Base-by-base conservation (phyloP, 345 rosid species). In the Eucalyptus sideroxylon region DNA sequence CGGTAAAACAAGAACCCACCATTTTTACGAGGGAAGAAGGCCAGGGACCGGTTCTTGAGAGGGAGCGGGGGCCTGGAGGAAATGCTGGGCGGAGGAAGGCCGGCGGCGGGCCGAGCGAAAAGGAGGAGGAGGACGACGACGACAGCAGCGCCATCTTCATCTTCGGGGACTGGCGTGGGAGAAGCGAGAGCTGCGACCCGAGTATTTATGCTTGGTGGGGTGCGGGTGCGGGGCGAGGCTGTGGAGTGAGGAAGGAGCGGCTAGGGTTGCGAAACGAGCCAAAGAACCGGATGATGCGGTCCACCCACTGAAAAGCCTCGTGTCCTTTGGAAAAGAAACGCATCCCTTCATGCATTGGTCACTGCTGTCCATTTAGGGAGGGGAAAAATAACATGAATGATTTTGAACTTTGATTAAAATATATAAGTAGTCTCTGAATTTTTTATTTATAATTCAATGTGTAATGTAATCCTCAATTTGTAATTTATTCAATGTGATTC, bases 381-480 rank as follows among this genome's bases (percentile, higher is more conserved):
- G 10, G 10, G 1, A 23, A 53, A 16, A 50, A 50, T 50, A 8
- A 6, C 19, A 50, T 0, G 0, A 50, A 50, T 50, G 0, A 15
- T 16, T 50, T 6, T 1, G 0, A 50, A 50, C 0, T 50, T 50
- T 50, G 0, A 50, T 2, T 50, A 50, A 6, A 2, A 50, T 50
- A 16, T 0, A 50, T 0, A 50, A 50, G 1, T 50, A 6, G 0
- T 50, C 0, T 3, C 0, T 16, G 1, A 50, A 16, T 16, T 50
- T 50, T 50, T 50, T 50, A 50, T 50, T 16, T 50, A 0, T 16
- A 50, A 50, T 50, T 50, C 3, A 50, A 50, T 0, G 1, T 50
- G 0, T 0, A 0, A 50, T 50, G 17, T 16, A 16, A 50, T 50
- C 2, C 3, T 0, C 3, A 0, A 50, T 0, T 50, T 50, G 1